Base-by-base conservation (phyloP, 257 asterid species). In the Paulownia fortunei region DNA sequence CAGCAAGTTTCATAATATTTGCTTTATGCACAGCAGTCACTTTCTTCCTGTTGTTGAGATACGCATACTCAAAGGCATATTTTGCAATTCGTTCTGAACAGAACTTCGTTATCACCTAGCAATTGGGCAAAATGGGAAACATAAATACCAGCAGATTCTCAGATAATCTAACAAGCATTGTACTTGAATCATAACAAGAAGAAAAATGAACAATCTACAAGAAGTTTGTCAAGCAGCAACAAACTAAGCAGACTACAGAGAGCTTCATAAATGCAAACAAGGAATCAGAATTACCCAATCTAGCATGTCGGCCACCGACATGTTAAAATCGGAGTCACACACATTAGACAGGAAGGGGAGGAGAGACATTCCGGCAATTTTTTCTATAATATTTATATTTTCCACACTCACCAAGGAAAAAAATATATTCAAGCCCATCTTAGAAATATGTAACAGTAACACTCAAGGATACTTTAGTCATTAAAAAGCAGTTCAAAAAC, bases 11-110 rank as follows among this genome's bases (percentile, higher is more conserved):
- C 98, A 95, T 95, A 76, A 95, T 95, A 86, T 95, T 95, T 56
- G 99, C 99, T 83, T 95, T 95, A 86, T 95, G 99, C 81, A 95
- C 97, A 49, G 98, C 99, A 26, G 97, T 84, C 84, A 95, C 99
- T 81, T 81, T 86, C 93, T 89, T 90, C 75, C 99, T 85, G 84
- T 92, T 90, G 91, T 95, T 92, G 76, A 90, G 96, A 81, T 95
- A 90, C 46, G 99, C 97, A 86, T 95, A 95, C 90, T 93, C 97
- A 77, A 95, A 95, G 30, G 99, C 99, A 36, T 95, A 95, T 68
- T 95, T 87, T 23, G 99, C 98, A 79, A 95, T 90, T 46, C 99
- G 85, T 77, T 95, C 98, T 0, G 99, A 94, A 80, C 99, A 94
- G 83, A 93, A 95, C 90, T 93, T 93, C 77, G 98, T 95, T 72